Evolutionary conservation across 495 filamentous ascomycete genomes (phyloP).

Genomic region (Podospora comata): DNA sequence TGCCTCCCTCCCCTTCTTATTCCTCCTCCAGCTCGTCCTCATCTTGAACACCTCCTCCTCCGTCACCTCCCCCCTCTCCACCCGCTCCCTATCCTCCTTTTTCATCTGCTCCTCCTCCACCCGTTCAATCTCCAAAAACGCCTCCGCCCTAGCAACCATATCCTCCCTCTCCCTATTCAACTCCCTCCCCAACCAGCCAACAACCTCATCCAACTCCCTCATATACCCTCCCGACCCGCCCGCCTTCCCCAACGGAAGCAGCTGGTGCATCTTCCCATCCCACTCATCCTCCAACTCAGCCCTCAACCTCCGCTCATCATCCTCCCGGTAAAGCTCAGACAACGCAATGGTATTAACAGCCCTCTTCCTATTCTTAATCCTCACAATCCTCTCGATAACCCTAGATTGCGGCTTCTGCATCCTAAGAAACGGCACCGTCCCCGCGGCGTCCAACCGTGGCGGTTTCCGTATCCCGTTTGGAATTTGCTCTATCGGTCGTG

Average conservation of each 20-base stretch:
- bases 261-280: not conserved
- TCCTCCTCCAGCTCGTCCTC: constrained; percentile 1
- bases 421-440: constrained; percentile 65
- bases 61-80: constrained; percentile 14
- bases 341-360: constrained; percentile 50
- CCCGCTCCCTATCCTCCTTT: constrained; percentile 35
- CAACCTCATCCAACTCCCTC: not conserved
- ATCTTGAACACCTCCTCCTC: constrained; percentile 2
- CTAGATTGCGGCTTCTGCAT: constrained; percentile 65
- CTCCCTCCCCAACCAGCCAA: constrained; percentile 8
- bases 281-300: constrained; percentile 1
- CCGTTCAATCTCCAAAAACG: constrained; percentile 48
- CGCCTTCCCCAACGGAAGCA: constrained; percentile 16
- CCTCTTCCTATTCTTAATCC: constrained; percentile 41
- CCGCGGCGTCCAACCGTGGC: constrained; percentile 55
- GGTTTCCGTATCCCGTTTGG: constrained; percentile 54
- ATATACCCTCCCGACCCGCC: constrained; percentile 12
- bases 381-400: constrained; percentile 54
- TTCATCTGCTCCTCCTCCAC: constrained; percentile 45
- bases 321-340: constrained; percentile 16
- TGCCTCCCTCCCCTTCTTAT: constrained; percentile 1
- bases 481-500: constrained; percentile 37
- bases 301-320: constrained; percentile 16
- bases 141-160: constrained; percentile 38
- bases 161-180: constrained; percentile 30